phyloP scores from a whole-genome alignment of 78 protist genomes.

The Anaeramoeba ignava region DNA sequence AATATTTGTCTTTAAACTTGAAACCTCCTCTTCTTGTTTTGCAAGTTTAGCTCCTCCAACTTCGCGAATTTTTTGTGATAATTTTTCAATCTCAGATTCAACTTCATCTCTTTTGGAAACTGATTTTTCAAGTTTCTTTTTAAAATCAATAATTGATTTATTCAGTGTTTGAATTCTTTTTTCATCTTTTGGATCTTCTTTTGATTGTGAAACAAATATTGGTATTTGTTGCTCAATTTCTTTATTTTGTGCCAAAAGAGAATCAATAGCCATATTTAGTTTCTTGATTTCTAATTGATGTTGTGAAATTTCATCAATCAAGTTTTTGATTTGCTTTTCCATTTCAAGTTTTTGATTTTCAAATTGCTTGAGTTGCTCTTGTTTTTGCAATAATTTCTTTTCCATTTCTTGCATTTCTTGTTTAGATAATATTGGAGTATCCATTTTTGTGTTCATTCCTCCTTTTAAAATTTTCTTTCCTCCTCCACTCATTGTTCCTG shows the following conservation, averaged over 20 bases:
- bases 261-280: no score
- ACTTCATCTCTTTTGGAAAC: background rate
- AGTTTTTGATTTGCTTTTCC: background rate
- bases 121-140: background rate
- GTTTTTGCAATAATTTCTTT: background rate
- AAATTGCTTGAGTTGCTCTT: background rate
- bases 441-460: background rate
- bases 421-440: background rate
- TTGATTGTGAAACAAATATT: background rate
- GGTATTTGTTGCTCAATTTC: background rate
- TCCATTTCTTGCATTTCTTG: background rate
- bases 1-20: background rate
- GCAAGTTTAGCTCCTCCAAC: background rate
- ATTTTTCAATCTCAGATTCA: background rate
- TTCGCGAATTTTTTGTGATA: background rate
- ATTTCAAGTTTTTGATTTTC: background rate
- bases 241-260: background rate
- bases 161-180: background rate
- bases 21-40: background rate
- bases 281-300: no score
- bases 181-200: background rate
- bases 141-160: background rate
- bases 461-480: background rate
- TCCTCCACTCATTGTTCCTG: constrained; percentile 98
- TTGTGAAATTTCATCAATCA: no score